Evolutionary conservation across 2,329 filamentous ascomycete species (phyloP), one percentile per base, ranked within the genome.

Genomic region (Laburnicola sp.): DNA sequence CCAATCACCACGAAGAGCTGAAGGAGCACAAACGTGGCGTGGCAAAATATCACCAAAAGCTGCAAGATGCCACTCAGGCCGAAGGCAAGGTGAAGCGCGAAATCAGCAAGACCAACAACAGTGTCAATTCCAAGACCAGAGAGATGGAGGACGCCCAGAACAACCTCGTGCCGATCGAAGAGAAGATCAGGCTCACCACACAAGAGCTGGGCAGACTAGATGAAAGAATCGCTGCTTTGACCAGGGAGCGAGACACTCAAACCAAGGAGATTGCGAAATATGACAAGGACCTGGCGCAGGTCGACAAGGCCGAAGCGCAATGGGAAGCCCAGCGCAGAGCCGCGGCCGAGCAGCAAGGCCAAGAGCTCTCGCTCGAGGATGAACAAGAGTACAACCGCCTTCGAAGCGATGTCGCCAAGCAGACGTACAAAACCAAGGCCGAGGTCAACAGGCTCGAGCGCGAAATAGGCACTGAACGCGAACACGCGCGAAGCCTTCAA

Each of bases 1-100:
- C 93, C 64, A 91, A 89, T 62, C 91, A 97, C 64, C 92, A 97
- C 65, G 91, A 96, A 67, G 92, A 97, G 62, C 80, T 99, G 21
- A 96, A 96, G 71, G 93, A 97, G 72, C 89, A 91, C 69, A 86
- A 89, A 45, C 89, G 94, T 41, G 91, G 90, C 31, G 87, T 97
- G 21, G 89, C 95, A 65, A 86, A 89, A 48, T 96, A 89, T 60
- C 88, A 96, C 64, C 83, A 82, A 57, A 85, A 83, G 51, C 83
- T 97, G 3, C 90, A 96, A 46, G 83, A 86, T 26, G 91, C 93
- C 11, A 88, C 89, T 60, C 87, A 86, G 62, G 88, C 93, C n/a
- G 91, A 97, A 64, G 82, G 86, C 3, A 83, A 87, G 51, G 86
- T 89, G 27, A 84, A 83, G 32, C 86, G 87, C 56, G 87, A 92